phyloP scores from a whole-genome alignment of 2,329 filamentous ascomycete genomes.

The Gnomoniopsis sp. region DNA sequence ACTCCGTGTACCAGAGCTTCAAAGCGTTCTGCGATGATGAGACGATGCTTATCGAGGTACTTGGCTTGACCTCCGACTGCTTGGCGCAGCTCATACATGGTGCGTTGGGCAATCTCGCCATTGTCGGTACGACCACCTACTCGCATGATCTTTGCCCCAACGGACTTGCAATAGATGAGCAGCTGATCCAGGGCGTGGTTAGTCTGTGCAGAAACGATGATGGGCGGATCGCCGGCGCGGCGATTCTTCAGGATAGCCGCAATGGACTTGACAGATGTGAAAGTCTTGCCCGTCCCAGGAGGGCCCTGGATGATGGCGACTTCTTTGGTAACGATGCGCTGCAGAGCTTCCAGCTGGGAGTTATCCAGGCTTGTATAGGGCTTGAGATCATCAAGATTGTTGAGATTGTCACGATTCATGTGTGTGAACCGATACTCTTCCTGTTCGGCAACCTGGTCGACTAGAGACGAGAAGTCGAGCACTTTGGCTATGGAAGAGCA shows the following conservation, averaged over 20 bases:
- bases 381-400: conserved; percentile 20
- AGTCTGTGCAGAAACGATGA: conserved; percentile 81
- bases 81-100: conserved; percentile 59
- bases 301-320: conserved; percentile 81
- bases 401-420: conserved; percentile 14
- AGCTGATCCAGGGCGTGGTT: conserved; percentile 90
- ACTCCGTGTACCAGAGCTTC: conserved; percentile 37
- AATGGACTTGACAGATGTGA: conserved; percentile 71
- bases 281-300: conserved; percentile 73
- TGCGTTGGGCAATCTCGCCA: conserved; percentile 60
- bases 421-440: conserved; percentile 15
- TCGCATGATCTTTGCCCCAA: conserved; percentile 53
- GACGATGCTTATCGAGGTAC: conserved; percentile 26
- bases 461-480: conserved; percentile 31
- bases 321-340: conserved; percentile 66
- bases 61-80: conserved; percentile 22
- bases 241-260: conserved; percentile 62
- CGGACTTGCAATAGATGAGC: conserved; percentile 55
- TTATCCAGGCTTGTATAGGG: conserved; percentile 52
- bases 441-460: conserved; percentile 25
- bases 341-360: conserved; percentile 68
- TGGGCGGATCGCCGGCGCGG: conserved; percentile 54
- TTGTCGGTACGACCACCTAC: conserved; percentile 68
- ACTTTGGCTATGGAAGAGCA: conserved; percentile 29
- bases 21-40: conserved; percentile 32